phyloP scores from a whole-genome alignment of 148 eudicot species.

The Rhododendron kiyosumense region DNA sequence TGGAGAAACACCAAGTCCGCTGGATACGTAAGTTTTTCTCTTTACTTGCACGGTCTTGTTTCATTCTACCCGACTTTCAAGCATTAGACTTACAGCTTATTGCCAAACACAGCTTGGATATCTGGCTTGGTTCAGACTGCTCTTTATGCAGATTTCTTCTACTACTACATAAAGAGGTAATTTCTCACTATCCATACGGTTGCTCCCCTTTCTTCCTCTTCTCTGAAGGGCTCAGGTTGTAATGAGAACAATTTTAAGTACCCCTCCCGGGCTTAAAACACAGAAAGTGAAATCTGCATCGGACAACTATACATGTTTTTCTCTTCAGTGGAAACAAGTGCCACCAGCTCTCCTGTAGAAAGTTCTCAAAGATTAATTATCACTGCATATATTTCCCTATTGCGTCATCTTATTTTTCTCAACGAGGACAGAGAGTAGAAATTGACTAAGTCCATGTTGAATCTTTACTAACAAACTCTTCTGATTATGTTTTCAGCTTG shows the following conservation, averaged over 20 bases:
- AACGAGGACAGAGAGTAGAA: background rate
- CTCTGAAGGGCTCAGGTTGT: background rate
- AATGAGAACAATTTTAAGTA: background rate
- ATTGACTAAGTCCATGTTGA: background rate
- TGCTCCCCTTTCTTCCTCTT: background rate
- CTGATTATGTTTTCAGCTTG: background rate
- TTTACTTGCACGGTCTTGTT: background rate
- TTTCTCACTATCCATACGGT: background rate
- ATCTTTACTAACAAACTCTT: background rate
- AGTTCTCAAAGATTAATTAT: too few relatives aligned
- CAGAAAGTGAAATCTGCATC: background rate
- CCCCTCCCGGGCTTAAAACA: background rate
- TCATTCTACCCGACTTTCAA: background rate
- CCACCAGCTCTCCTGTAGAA: background rate
- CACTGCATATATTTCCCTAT: background rate
- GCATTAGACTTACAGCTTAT: background rate
- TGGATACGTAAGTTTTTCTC: slow-evolving; percentile 39
- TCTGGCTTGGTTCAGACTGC: slow-evolving; percentile 54
- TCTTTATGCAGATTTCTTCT: slow-evolving; percentile 48
- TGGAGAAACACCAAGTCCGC: slow-evolving; percentile 34
- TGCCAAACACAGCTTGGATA: slow-evolving; percentile 34
- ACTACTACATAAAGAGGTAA: slow-evolving; percentile 19
- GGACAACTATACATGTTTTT: background rate
- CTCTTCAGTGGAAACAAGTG: background rate
- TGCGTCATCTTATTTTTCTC: background rate